Evolutionary conservation across 768 basidiomycete species (phyloP), one percentile per base, ranked within the genome.

Genomic region (Plicaturopsis crispa): DNA sequence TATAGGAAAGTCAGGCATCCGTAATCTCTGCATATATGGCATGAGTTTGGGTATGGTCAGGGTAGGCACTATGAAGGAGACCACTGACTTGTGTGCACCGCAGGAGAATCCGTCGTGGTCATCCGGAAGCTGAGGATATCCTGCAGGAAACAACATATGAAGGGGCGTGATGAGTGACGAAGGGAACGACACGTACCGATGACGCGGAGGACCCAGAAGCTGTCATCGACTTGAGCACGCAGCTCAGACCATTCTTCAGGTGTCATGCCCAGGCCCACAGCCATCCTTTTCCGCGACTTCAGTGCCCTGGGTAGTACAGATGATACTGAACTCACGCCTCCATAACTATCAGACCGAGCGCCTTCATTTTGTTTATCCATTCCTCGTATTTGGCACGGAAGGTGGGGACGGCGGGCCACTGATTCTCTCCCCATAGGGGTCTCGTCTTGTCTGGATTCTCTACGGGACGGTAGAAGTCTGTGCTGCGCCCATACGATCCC

Each of bases 1-100:
- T 80, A 75, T n/a, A 94, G 64, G 48, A 96, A 78, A 80, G 91
- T 93, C 46, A 89, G 56, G 59, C 88, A 92, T 18, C 92, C 92
- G 49, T 94, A 96, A 55, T 94, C 91, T 54, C 84, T 86, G 56
- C 21, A 28, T 23, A 22, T n/a, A n/a, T n/a, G n/a, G n/a, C n/a
- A n/a, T n/a, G n/a, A n/a, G n/a, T n/a, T n/a, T n/a, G n/a, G n/a
- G n/a, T n/a, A n/a, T n/a, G n/a, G n/a, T n/a, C n/a, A n/a, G n/a
- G n/a, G n/a, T n/a, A n/a, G n/a, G n/a, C n/a, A n/a, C n/a, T n/a
- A n/a, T n/a, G n/a, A n/a, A n/a, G n/a, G n/a, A n/a, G n/a, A n/a
- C n/a, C n/a, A n/a, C n/a, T n/a, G 51, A 89, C 88, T 82, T 90
- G 62, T 96, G 91, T 18, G 84, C 85, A 19, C 91, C 91, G 49